Evolutionary conservation across 2,329 filamentous ascomycete species (phyloP), one percentile per base, ranked within the genome.

Genomic region (Botrytis elliptica): DNA sequence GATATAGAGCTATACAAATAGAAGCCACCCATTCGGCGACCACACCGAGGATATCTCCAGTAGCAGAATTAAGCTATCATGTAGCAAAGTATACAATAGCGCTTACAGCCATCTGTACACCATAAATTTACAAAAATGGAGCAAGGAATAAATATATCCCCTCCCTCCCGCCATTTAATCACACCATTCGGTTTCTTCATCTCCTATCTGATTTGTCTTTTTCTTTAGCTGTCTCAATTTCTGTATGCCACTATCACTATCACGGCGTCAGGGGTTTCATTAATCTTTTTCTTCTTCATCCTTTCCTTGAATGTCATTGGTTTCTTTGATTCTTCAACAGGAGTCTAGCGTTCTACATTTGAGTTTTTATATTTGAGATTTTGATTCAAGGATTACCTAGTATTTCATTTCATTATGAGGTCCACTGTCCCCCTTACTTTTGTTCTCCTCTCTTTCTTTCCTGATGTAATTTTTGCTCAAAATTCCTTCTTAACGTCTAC

Each of bases 401-500:
- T 55, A 22, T 42, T 40, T n/a, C n/a, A 63, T 42, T 63, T 42
- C 65, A 68, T 42, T 68, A 68, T 68, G 65, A 67, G 18, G 36
- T 49, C n/a, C 9, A 40, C 14, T 40, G 22, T 42, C 25, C 25
- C 22, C 38, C 16, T 63, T n/a, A 42, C 60, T 40, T 42, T 79
- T 55, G 70, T 77, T 70, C 73, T 78, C 72, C 75, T 74, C 74
- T 69, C 77, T 69, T 69, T 79, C 57, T 75, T 77, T 74, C 65
- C 73, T 64, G 67, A 29, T 42, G 2, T 73, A 74, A 74, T 68
- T 76, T 71, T 74, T 67, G 79, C 79, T 67, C 79, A 80, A 74
- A 71, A 69, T 72, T 69, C 66, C 38, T 57, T 59, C 38, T 20
- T 42, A 33, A 57, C n/a, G 3, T 57, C n/a, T 29, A 69, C 49